Conservation (phyloP, 2,329 filamentous ascomycete genomes). For the Sarocladium kiliense region DNA sequence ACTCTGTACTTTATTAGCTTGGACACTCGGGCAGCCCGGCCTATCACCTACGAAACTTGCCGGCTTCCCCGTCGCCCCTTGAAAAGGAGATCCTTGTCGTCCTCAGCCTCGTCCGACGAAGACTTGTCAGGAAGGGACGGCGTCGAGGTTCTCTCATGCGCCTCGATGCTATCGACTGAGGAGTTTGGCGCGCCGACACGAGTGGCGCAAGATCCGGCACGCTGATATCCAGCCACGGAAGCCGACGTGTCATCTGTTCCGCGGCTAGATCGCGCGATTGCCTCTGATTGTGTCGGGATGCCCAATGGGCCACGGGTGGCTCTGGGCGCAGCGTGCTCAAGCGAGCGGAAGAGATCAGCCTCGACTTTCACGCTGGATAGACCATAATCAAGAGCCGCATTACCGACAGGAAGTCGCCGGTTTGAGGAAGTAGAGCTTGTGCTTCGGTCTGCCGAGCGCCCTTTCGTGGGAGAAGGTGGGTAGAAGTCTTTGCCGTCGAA, state of each 20-base stretch:
- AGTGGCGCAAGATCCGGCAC: constrained; percentile 17
- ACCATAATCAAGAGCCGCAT: not conserved
- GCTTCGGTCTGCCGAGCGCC: constrained; percentile 13
- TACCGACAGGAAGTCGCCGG: not conserved
- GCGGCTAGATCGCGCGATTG: constrained; percentile 19
- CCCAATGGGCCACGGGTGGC: constrained; percentile 13
- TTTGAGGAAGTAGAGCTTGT: not conserved
- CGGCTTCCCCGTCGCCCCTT: constrained; percentile 27
- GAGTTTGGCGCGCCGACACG: constrained; percentile 13
- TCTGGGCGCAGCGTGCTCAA: not conserved
- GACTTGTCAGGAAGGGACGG: constrained; percentile 16
- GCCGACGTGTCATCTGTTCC: constrained; percentile 16
- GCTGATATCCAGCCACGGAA: constrained; percentile 15
- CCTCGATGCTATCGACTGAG: not conserved
- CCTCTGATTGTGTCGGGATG: constrained; percentile 28
- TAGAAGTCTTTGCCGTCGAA: constrained; percentile 64
- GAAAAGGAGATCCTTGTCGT: constrained; percentile 30
- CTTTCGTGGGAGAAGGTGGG: constrained; percentile 47
- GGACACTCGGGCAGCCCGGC: not conserved
- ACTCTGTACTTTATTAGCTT: not conserved
- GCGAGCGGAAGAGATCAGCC: not conserved
- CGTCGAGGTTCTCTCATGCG: not conserved
- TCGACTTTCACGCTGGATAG: not conserved
- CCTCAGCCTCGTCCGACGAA: constrained; percentile 26
- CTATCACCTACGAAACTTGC: constrained; percentile 24